A percentile compares a stretch with the other conserved stretches of the same genome.
Evolutionary conservation across 2,329 filamentous ascomycete genomes (phyloP).

Genomic region (Dactylellina drechsleri): DNA sequence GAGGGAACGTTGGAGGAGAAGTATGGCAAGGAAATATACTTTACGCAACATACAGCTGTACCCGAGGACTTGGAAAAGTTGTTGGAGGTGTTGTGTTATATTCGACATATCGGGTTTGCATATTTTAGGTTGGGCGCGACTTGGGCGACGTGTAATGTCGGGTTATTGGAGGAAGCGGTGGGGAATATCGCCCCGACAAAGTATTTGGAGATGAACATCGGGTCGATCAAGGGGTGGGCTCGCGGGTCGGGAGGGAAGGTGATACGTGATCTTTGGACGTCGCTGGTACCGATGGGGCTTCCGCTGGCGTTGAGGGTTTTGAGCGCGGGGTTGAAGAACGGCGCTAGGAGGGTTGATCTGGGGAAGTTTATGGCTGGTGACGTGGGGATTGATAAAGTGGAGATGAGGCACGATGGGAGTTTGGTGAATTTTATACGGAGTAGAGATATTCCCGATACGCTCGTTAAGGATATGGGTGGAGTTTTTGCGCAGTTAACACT

Average conservation of each 20-base stretch:
- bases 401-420: constrained; percentile 10
- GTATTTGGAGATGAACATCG: constrained; percentile 43
- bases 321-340: constrained; percentile 21
- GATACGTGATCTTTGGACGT: too few species aligned
- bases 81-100: constrained; percentile 30
- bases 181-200: constrained; percentile 40
- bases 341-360: constrained; percentile 45
- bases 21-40: constrained; percentile 23
- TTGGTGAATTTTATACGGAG: constrained; percentile 47
- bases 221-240: constrained; percentile 29
- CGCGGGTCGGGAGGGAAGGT: too few species aligned
- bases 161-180: constrained; percentile 23
- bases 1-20: constrained; percentile 14
- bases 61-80: constrained; percentile 33
- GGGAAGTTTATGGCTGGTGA: constrained; percentile 35
- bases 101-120: constrained; percentile 29
- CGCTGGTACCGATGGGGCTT: too few species aligned
- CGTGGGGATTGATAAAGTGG: constrained; percentile 13
- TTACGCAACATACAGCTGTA: not conserved
- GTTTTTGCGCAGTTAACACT: constrained; percentile 38
- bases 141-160: constrained; percentile 13
- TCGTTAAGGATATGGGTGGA: constrained; percentile 8
- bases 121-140: constrained; percentile 33
- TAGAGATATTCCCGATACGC: constrained; percentile 21
- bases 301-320: constrained; percentile 23